phyloP scores from a whole-genome alignment of 345 rosid species.

The Microcos paniculata region DNA sequence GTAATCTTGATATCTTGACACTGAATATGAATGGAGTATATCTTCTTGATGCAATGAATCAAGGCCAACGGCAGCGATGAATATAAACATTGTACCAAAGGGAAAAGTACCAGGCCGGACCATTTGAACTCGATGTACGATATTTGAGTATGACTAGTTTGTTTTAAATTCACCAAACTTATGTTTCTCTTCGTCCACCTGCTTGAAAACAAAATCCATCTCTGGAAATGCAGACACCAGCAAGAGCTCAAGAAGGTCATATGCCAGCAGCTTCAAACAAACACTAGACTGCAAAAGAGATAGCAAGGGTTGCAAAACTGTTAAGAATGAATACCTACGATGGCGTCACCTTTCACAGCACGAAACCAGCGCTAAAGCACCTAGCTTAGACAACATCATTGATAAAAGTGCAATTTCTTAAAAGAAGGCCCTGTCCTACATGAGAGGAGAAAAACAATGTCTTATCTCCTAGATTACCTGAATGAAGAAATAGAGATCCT shows the following conservation, averaged over 20 bases:
- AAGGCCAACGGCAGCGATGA: background rate
- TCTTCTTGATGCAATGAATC: background rate
- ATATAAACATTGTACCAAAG: slow-evolving; percentile 16
- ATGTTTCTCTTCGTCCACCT: slow-evolving; percentile 67
- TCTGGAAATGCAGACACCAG: slow-evolving; percentile 79
- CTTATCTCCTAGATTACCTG: slow-evolving; percentile 55
- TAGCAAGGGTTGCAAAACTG: background rate
- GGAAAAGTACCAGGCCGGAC: background rate
- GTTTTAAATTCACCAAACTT: slow-evolving; percentile 63
- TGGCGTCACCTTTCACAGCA: background rate
- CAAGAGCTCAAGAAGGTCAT: slow-evolving; percentile 72
- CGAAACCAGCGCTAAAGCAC: background rate
- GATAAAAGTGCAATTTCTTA: background rate
- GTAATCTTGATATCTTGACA: background rate
- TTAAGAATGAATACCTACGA: background rate
- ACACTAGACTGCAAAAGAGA: slow-evolving; percentile 65
- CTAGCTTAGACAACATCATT: background rate
- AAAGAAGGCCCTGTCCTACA: background rate
- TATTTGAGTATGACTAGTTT: slow-evolving; percentile 18
- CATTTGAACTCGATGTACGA: background rate
- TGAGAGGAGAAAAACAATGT: background rate
- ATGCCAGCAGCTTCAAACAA: slow-evolving; percentile 74
- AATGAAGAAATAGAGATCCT: slow-evolving; percentile 90
- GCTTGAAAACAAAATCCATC: slow-evolving; percentile 58
- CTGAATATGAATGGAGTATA: slow-evolving; percentile 13